Percentiles rank a stretch among this genome's conserved stretches.
phyloP scores from a whole-genome alignment of 2,329 filamentous ascomycete species.

The Myriosclerotinia scirpicola region DNA sequence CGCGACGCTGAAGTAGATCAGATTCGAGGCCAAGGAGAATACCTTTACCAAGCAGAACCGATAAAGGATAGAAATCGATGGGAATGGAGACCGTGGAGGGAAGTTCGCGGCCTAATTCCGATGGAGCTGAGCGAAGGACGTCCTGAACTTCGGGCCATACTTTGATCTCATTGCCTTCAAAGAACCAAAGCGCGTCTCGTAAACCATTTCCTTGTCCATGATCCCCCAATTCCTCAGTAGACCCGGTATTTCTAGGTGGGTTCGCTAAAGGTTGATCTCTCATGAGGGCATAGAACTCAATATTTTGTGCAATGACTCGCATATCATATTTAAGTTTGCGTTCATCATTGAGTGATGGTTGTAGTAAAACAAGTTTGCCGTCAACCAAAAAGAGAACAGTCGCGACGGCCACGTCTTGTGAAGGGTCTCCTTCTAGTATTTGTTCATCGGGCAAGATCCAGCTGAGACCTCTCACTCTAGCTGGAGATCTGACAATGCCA shows the following conservation, averaged over 20 bases:
- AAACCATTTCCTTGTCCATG: slow-evolving; percentile 46
- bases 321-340: slow-evolving; percentile 96
- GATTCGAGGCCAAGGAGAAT: slow-evolving; percentile 89
- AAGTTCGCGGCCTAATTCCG: slow-evolving; percentile 66
- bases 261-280: slow-evolving; percentile 66
- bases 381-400: slow-evolving; percentile 97
- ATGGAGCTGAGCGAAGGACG: slow-evolving; percentile 69
- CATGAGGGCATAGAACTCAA: slow-evolving; percentile 93
- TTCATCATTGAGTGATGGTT: slow-evolving; percentile 78
- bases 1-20: slow-evolving; percentile 87
- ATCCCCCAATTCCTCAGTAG: slow-evolving; percentile 24
- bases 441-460: slow-evolving; percentile 95
- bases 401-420: slow-evolving; percentile 89
- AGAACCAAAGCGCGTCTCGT: slow-evolving; percentile 89
- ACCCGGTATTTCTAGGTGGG: slow-evolving; percentile 25
- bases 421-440: slow-evolving; percentile 85
- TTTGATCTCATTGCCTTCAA: slow-evolving; percentile 82
- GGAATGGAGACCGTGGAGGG: slow-evolving; percentile 73
- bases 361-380: slow-evolving; percentile 88
- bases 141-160: slow-evolving; percentile 89
- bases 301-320: slow-evolving; percentile 92
- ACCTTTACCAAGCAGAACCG: slow-evolving; percentile 82
- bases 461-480: slow-evolving; percentile 86
- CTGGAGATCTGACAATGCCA: slow-evolving; percentile 90
- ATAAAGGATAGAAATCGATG: slow-evolving; percentile 94